Evolutionary conservation across 352 stramenopile species (phyloP).

Genomic region (Globisporangium polare): DNA sequence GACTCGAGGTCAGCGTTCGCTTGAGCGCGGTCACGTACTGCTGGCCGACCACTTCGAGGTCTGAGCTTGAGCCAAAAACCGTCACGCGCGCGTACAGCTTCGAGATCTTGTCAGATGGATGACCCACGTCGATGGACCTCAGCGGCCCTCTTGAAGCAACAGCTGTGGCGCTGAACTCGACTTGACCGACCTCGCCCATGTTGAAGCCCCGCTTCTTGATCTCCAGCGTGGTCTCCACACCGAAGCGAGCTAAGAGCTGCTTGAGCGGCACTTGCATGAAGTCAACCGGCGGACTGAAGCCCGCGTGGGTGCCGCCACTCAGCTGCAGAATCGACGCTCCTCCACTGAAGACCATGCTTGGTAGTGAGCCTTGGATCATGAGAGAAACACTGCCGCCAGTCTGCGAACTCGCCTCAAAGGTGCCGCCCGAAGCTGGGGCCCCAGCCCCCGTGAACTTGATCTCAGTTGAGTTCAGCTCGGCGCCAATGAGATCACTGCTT

Average conservation of each 20-base stretch:
- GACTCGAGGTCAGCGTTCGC: conserved; percentile 18
- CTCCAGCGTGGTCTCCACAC: conserved; percentile 26
- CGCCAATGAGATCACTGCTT: conserved; percentile 27
- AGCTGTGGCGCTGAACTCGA: conserved; percentile 27
- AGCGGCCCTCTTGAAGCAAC: conserved; percentile 13
- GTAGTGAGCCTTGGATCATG: conserved; percentile 63
- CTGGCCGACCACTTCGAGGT: conserved; percentile 27
- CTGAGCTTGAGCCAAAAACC: conserved; percentile 32
- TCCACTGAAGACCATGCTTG: conserved; percentile 37
- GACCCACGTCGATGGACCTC: conserved; percentile 36
- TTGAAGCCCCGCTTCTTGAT: conserved; percentile 48
- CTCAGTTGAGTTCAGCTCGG: conserved; percentile 41
- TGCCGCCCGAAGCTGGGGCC: conserved; percentile 12
- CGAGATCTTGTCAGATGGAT: conserved; percentile 23
- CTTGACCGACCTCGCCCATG: conserved; percentile 36
- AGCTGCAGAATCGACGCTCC: conserved; percentile 27
- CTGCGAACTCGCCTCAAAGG: conserved; percentile 31
- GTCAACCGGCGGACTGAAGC: conserved; percentile 59
- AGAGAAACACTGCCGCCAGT: conserved; percentile 57
- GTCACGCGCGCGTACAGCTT: conserved; percentile 39
- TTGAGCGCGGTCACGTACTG: conserved; percentile 33
- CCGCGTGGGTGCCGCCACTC: conserved; percentile 52
- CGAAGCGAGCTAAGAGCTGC: conserved; percentile 41
- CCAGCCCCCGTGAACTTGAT: conserved; percentile 30
- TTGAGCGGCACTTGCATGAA: conserved; percentile 51